Base-by-base conservation (phyloP, 2,329 filamentous ascomycete species). In the Phyllosticta paracitricarpa region DNA sequence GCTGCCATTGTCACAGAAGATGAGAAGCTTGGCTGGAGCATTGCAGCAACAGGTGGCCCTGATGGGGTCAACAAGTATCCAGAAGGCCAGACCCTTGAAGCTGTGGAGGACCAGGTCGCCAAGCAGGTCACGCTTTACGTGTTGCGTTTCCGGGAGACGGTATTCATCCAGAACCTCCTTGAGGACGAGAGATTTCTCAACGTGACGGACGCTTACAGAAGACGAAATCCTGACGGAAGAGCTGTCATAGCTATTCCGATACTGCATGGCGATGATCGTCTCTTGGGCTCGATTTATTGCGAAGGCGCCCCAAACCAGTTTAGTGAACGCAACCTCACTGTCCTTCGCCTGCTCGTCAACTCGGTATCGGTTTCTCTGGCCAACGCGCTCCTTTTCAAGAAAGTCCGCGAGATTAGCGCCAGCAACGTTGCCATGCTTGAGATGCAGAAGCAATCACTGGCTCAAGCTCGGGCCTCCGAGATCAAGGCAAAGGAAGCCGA, bases 211-310 rank as follows among this genome's bases (percentile, higher is more conserved):
- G 77, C 80, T 0, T 92, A 89, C 83, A 75, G 89, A 30, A 79
- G 83, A 65, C 80, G 81, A 59, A 88, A 91, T 64, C 86, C 87
- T 0, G 76, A 82, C 35, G 88, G 89, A 67, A 89, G 86, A 68
- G 85, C 88, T 3, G 84, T 92, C 63, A 91, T 93, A 63, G 86
- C 87, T n/a, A 84, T 92, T 51, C 89, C 89, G 0, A 92, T 93
- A 61, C 79, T 85, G 55, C 88, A 91, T 70, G 89, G 87, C 3
- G 81, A 83, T 33, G 86, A 88, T 58, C 81, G 84, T 6, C 79
- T 92, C 3, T 79, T 91, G 10, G 89, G 89, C 0, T 85, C 88
- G 17, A 78, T 92, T 17, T 92, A 92, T 66, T 82, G 91, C 2
- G 88, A 92, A 74, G 83, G 88, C 25, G 81, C 87, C 54, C 85